These are phyloP conservation scores for Neobulgaria alba DNA, from an alignment of 2,329 filamentous ascomycete species.

Conservation along the genomic window DNA sequence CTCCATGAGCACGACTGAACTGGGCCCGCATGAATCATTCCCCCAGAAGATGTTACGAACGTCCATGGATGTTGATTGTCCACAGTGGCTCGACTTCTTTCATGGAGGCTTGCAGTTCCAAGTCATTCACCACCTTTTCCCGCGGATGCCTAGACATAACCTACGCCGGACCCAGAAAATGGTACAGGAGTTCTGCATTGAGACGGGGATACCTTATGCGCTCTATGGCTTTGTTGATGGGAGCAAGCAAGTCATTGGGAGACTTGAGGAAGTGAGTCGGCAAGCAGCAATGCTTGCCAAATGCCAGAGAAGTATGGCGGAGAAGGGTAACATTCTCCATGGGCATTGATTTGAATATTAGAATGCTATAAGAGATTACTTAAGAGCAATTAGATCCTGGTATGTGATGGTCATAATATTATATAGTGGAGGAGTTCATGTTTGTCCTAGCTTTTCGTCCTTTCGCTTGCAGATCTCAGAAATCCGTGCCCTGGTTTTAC, in stretches of 20 bases:
- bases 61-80: constrained; percentile 89
- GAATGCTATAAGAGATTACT: background rate
- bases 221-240: constrained; percentile 78
- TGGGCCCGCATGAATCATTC: constrained; percentile 79
- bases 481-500: no score
- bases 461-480: no score
- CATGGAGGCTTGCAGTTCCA: constrained; percentile 88
- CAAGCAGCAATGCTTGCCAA: constrained; percentile 71
- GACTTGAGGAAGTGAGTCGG: constrained; percentile 68
- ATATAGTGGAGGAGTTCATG: no score
- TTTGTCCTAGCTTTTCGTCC: no score
- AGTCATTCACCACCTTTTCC: constrained; percentile 78
- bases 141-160: constrained; percentile 77
- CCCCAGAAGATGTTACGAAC: constrained; percentile 86
- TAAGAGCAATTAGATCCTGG: background rate
- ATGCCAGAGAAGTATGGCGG: constrained; percentile 47
- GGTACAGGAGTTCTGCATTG: constrained; percentile 72
- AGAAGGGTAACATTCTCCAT: constrained; percentile 25
- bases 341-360: constrained; percentile 12
- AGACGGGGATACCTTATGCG: constrained; percentile 77
- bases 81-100: constrained; percentile 79
- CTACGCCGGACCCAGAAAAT: constrained; percentile 65
- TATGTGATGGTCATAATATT: background rate
- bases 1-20: constrained; percentile 83
- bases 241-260: constrained; percentile 71